phyloP scores from a whole-genome alignment of 202 grass and related monocot species.

The Saccharum hybrid region DNA sequence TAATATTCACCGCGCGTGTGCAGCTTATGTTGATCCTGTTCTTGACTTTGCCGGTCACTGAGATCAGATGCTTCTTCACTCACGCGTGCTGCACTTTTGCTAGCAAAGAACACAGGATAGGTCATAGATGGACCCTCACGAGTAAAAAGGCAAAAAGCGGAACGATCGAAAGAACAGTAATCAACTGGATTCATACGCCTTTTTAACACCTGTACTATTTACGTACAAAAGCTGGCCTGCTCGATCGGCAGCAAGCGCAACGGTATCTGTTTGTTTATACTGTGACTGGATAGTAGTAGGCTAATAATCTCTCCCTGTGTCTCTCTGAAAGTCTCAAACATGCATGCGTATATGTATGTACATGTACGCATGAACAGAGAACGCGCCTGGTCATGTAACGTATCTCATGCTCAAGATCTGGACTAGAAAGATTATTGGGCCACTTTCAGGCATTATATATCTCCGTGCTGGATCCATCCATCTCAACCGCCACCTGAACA shows the following conservation, averaged over 20 bases:
- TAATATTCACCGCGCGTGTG: conserved; percentile 15
- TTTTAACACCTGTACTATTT: background rate
- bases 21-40: conserved; percentile 39
- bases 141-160: background rate
- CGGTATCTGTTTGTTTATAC: conserved; percentile 58
- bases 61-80: conserved; percentile 18
- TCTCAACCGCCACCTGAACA: conserved; percentile 21
- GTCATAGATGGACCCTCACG: background rate
- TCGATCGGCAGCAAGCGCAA: background rate
- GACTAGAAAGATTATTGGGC: background rate
- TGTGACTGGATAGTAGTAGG: background rate
- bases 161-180: background rate
- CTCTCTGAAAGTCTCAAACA: background rate
- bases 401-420: conserved; percentile 3
- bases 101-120: background rate
- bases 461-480: background rate
- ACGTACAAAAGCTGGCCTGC: background rate
- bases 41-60: background rate
- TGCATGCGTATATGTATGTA: too few species aligned
- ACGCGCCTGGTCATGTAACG: background rate
- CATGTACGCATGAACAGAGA: background rate
- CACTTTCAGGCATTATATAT: background rate
- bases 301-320: background rate
- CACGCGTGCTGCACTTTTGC: conserved; percentile 41
- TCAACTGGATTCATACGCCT: background rate